Base-by-base conservation (phyloP, 1,139 yeast genomes). In the Kluyveromyces marxianus region DNA sequence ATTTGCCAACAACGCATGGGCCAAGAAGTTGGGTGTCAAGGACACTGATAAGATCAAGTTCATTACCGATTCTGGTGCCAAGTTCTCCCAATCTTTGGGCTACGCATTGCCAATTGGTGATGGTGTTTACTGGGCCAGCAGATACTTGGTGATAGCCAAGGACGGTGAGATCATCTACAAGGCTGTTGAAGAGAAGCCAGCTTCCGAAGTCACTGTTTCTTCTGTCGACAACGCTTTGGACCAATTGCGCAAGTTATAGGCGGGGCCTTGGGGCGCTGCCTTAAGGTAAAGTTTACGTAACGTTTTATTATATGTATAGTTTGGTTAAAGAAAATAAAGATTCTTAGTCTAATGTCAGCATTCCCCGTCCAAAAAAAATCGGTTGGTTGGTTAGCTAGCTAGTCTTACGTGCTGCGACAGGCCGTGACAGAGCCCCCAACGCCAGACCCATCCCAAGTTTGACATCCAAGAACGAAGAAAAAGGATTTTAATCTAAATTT, bases 1-100 rank as follows among this genome's bases (percentile, higher is more conserved):
- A 30, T 87, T 87, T 62, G 94, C 88, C 48, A 71, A 72, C 64
- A 69, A 77, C 52, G 94, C 94, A 35, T 86, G 95, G 94, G 90
- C 85, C 52, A 84, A 83, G 68, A 78, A 80, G 24, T 70, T 85
- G 32, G 68, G 69, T 37, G 75, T 70, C 41, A 60, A 51, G 46
- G 61, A 57, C 44, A 57, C 62, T n/a, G 52, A 70, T 55, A 61
- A 75, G 67, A 65, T 83, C 48, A 74, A 81, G 56, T 86, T 86
- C 63, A 95, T 82, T 44, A 71, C 83, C 52, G 96, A 89, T 64
- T 79, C 87, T 40, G 76, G 75, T 48, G 83, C 83, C 42, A 67
- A 68, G 35, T 80, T 85, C 59, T 76, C 88, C 47, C 70, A 72
- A 59, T 68, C 77, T 43, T 69, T 81, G 54, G 95, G 92, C 43